Evolutionary conservation across 192 early-diverging fungal species (phyloP).

Genomic region (Umbelopsis isabellina): DNA sequence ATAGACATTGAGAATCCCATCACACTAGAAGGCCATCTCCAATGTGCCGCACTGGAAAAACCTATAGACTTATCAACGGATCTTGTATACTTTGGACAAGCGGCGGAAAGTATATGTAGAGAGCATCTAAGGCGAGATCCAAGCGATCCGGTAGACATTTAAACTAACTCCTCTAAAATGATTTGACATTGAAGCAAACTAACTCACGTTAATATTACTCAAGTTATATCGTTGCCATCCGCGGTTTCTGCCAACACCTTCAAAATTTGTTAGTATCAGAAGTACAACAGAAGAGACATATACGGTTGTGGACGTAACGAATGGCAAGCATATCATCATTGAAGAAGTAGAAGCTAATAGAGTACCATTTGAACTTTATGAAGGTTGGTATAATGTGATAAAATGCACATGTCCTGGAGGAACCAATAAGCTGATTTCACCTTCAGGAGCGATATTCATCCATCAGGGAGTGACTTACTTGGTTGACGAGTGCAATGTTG

Average conservation of each 20-base stretch:
- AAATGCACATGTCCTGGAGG: not conserved
- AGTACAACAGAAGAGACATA: constrained; percentile 49
- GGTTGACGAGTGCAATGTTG: constrained; percentile 56
- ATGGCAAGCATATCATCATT: constrained; percentile 38
- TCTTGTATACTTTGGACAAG: constrained; percentile 32
- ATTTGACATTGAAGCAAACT: not conserved
- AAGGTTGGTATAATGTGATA: constrained; percentile 39
- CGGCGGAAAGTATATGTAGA: constrained; percentile 24
- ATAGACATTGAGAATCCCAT: constrained; percentile 46
- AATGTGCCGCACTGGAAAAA: constrained; percentile 75
- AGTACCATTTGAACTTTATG: constrained; percentile 60
- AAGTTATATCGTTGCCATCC: constrained; percentile 51
- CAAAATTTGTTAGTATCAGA: constrained; percentile 51
- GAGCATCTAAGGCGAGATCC: constrained; percentile 18
- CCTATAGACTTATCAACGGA: constrained; percentile 33
- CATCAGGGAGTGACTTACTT: constrained; percentile 60
- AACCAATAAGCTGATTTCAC: not conserved
- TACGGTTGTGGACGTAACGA: constrained; percentile 54
- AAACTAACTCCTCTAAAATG: not conserved
- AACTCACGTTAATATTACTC: not conserved
- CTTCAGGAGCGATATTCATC: constrained; percentile 59
- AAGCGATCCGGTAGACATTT: constrained; percentile 5
- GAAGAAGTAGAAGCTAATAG: constrained; percentile 58
- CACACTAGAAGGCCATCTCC: constrained; percentile 60
- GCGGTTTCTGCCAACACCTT: constrained; percentile 47